Evolutionary conservation across 2,329 filamentous ascomycete species (phyloP), one percentile per base, ranked within the genome.

Genomic region (Hypoxylon sp.): DNA sequence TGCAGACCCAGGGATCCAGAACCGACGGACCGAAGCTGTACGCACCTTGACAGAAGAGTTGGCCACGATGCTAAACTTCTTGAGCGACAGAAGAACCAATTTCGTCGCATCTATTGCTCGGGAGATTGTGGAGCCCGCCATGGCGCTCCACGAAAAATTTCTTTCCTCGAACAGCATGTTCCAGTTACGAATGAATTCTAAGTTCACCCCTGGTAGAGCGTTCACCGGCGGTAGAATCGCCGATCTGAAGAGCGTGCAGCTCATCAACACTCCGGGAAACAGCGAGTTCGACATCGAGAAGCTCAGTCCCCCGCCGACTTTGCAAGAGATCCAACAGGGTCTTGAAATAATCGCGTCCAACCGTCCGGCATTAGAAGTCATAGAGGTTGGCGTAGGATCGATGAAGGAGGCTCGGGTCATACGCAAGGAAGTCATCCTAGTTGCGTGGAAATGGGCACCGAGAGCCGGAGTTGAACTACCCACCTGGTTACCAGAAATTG

Each of bases 101-200:
- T 52, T 49, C 15, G 4, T 7, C 9, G n/a, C 15, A 9, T 48
- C 49, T 4, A 56, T 62, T 17, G 6, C 5, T 9, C 8, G 7
- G 1, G 2, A 48, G 8, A 72, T 75, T 48, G 63, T 79, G 47
- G 60, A 52, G 27, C 75, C 74, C 1, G 75, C 76, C 1, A 70
- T 77, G 63, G 53, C 48, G 9, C 67, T 78, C 1, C 73, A 77
- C 26, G 74, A 78, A 60, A 76, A 76, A 62, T 62, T 78, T 21
- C 66, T 73, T 18, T 70, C 74, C 7, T 76, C 75, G 21, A 75
- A 73, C 0, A 69, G 75, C 47, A 69, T 75, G 37, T 78, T 76
- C 56, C 73, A 75, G 38, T 69, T 76, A 10, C 71, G 73, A 41
- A 67, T 73, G 35, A 70, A 74, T 52, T 60, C 69, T 0, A 73